Percentiles rank a stretch among this genome's conserved stretches.
These are phyloP conservation scores for Acaromyces ingoldii DNA, from an alignment of 1,284 basidiomycete genomes.

Conservation along the genomic window DNA sequence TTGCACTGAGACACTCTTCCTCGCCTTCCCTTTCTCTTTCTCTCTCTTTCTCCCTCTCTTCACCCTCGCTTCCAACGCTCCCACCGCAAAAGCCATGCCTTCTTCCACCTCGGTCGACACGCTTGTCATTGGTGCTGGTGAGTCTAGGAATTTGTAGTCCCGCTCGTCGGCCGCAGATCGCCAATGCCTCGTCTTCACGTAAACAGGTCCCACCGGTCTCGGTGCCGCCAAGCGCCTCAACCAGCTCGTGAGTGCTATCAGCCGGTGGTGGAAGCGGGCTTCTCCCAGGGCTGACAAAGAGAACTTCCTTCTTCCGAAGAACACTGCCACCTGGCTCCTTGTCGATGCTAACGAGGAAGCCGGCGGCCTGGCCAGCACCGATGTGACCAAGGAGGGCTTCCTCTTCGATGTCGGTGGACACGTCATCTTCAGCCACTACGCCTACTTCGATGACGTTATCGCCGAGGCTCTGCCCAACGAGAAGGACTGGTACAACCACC, in stretches of 20 bases:
- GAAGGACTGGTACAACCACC: slow-evolving; percentile 57
- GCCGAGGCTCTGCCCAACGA: slow-evolving; percentile 54
- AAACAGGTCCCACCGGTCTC: slow-evolving; percentile 54
- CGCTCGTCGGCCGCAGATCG: neutral
- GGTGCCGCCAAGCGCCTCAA: slow-evolving; percentile 57
- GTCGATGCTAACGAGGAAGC: slow-evolving; percentile 54
- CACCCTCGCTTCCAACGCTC: no score
- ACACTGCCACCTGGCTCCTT: slow-evolving; percentile 53
- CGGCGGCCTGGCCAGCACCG: slow-evolving; percentile 57
- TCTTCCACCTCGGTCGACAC: slow-evolving; percentile 33
- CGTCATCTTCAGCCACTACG: slow-evolving; percentile 59
- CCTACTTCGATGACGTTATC: slow-evolving; percentile 57
- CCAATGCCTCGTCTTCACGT: neutral
- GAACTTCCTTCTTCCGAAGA: no score
- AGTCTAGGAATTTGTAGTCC: slow-evolving; percentile 1
- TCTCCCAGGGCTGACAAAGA: no score
- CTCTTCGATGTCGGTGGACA: slow-evolving; percentile 58
- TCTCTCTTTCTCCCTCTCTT: no score
- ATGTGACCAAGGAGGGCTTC: slow-evolving; percentile 57
- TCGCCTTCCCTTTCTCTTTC: no score
- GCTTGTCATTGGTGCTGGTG: slow-evolving; percentile 49
- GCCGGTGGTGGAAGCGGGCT: no score
- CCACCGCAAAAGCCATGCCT: no score
- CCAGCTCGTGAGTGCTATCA: slow-evolving; percentile 45
- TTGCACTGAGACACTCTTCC: no score